Evolutionary conservation across 306 rosid species (phyloP), one percentile per base, ranked within the genome.

Genomic region (Abrus pulchellus): DNA sequence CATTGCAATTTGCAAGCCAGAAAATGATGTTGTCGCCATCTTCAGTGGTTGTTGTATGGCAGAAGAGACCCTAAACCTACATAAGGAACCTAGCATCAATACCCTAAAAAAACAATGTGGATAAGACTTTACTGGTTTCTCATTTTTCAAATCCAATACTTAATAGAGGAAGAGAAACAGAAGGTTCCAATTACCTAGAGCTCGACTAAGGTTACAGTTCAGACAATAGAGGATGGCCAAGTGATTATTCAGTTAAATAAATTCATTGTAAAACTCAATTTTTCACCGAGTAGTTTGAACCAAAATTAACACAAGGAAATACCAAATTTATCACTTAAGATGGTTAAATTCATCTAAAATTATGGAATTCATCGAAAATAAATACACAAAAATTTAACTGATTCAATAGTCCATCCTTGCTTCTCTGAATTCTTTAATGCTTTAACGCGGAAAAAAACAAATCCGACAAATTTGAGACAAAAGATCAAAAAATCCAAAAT

Each of bases 1-100:
- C 66, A 93, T 79, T 62, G 98, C 93, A 75, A 91, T 74, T 72
- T 95, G 98, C 85, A 93, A 84, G 83, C 92, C 86, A 65, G 97
- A 88, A 83, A 93, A 85, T 30, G 97, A 90, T 5, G 89, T 77
- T 33, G 97, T 84, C 38, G 91, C 94, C 97, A 93, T 94, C 80
- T 82, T 77, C 74, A 74, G 61, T 48, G 82, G 63, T 47, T 28
- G 77, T 43, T 77, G 73, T 83, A 83, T 66, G 57, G 57, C 73
- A 9, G 68, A 60, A 65, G 87, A 67, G 66, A 69, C 50, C 40
- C 63, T 72, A 82, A 76, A 89, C 72, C 90, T 85, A 75, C 82
- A 84, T 1, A 54, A 62, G 59, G 44, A 76, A 45, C 68, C 29
- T 13, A 50, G 62, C 62, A 70, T 90, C 80, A 66, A 68, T 43